A percentile compares a stretch with the other conserved stretches of the same genome.
These are phyloP conservation scores for Paraphaeosphaeria minitans DNA, from an alignment of 2,329 filamentous ascomycete species.

Conservation along the genomic window DNA sequence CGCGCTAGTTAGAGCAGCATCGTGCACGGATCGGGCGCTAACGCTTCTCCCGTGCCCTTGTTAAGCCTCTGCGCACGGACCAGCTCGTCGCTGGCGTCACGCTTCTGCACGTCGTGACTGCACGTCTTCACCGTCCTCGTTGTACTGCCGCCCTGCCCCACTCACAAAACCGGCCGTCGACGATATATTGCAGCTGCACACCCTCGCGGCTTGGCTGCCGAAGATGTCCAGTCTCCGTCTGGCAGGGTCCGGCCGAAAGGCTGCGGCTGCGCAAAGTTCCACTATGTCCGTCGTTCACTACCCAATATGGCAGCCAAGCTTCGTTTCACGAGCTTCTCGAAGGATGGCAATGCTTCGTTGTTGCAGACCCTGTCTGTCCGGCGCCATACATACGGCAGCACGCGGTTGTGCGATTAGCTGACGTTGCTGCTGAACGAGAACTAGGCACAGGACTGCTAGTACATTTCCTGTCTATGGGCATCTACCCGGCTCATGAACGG, in stretches of 20 bases:
- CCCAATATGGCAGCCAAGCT: constrained; percentile 29
- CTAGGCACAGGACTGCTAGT: constrained; percentile 32
- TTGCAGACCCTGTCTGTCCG: constrained; percentile 17
- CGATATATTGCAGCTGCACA: constrained; percentile 32
- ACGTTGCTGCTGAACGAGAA: constrained; percentile 28
- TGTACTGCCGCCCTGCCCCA: constrained; percentile 17
- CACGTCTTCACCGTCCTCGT: constrained; percentile 23
- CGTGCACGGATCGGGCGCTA: constrained; percentile 26
- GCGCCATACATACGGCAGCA: constrained; percentile 20
- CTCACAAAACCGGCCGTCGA: constrained; percentile 23
- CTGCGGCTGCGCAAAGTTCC: constrained; percentile 20
- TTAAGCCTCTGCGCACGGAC: constrained; percentile 32
- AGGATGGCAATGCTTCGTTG: constrained; percentile 27
- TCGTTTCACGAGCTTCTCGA: constrained; percentile 31
- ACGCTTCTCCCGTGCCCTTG: constrained; percentile 15
- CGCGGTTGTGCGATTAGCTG: constrained; percentile 26
- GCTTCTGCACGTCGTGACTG: constrained; percentile 19
- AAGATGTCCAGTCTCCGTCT: constrained; percentile 15
- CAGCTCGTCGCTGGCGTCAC: constrained; percentile 23
- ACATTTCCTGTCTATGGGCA: constrained; percentile 22
- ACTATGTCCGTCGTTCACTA: constrained; percentile 27
- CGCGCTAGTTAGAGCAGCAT: constrained; percentile 29
- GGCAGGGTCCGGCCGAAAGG: constrained; percentile 37
- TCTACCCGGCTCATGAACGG: constrained; percentile 20
- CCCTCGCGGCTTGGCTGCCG: constrained; percentile 15